Percentiles rank a stretch among this genome's conserved stretches.
Evolutionary conservation across 2,329 filamentous ascomycete species (phyloP).

Genomic region (Fusarium secorum): DNA sequence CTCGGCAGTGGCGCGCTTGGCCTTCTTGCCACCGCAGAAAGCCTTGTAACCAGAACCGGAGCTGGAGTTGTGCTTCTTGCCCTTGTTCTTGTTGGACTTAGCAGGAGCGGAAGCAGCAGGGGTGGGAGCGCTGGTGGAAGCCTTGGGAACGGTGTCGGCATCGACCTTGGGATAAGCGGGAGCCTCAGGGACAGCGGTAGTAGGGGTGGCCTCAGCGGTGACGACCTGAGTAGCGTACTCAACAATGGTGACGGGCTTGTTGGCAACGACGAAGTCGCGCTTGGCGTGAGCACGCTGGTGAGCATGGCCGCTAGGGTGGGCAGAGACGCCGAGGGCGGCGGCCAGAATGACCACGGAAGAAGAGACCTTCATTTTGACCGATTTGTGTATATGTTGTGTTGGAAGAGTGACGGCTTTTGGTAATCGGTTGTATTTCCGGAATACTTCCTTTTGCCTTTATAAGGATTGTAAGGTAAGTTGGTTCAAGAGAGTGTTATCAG

Average conservation of each 20-base stretch:
- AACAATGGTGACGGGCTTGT: conserved; percentile 44
- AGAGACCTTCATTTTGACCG: conserved; percentile 53
- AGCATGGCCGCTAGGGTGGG: conserved; percentile 51
- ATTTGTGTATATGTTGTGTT: conserved; percentile 5
- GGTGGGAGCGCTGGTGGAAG: not conserved
- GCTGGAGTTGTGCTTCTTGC: conserved; percentile 23
- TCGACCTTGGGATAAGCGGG: not conserved
- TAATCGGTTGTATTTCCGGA: conserved; percentile 33
- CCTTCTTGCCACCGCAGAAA: conserved; percentile 49
- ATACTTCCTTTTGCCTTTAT: conserved; percentile 37
- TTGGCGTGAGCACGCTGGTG: conserved; percentile 49
- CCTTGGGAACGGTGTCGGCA: conserved; percentile 6
- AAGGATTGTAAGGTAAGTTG: conserved; percentile 36
- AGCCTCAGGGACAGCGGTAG: conserved; percentile 2
- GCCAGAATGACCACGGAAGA: conserved; percentile 48
- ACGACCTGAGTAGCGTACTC: conserved; percentile 36
- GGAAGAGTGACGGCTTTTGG: conserved; percentile 16
- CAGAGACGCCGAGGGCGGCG: conserved; percentile 52
- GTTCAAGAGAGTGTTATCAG: conserved; percentile 40
- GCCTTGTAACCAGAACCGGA: conserved; percentile 38
- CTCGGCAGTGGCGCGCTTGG: conserved; percentile 56
- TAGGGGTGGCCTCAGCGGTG: not conserved
- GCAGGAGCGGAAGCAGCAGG: not conserved
- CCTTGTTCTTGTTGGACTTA: conserved; percentile 4
- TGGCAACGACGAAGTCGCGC: conserved; percentile 47